phyloP scores from a whole-genome alignment of 768 basidiomycete genomes.

The Pleurotus eryngii region DNA sequence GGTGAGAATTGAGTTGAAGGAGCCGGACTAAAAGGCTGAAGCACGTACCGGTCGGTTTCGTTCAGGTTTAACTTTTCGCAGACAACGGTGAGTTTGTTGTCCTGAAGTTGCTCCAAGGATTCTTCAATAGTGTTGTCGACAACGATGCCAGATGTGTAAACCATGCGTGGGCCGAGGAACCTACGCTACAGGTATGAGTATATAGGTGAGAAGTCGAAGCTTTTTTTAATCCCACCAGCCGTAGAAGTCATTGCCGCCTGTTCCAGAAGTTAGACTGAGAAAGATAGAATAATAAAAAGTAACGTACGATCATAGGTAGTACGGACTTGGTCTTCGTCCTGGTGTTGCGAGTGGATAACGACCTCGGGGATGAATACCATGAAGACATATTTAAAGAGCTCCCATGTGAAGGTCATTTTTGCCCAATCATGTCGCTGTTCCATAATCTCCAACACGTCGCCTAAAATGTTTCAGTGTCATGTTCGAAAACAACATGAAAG shows the following conservation, averaged over 20 bases:
- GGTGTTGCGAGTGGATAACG: slow-evolving; percentile 81
- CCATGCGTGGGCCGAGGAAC: slow-evolving; percentile 95
- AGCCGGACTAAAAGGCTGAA: slow-evolving; percentile 18
- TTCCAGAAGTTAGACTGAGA: background rate
- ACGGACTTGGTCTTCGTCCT: slow-evolving; percentile 95
- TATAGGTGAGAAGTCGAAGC: background rate
- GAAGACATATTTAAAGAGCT: slow-evolving; percentile 94
- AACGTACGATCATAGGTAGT: slow-evolving; percentile 89
- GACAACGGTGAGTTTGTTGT: slow-evolving; percentile 95
- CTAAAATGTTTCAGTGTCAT: slow-evolving; percentile 33
- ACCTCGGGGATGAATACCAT: slow-evolving; percentile 89
- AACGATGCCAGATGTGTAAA: slow-evolving; percentile 95
- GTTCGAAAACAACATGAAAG: slow-evolving; percentile 5
- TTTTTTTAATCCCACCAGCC: slow-evolving; percentile 51
- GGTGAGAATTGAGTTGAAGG: slow-evolving; percentile 2
- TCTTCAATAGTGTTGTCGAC: slow-evolving; percentile 66
- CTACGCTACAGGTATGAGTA: slow-evolving; percentile 28
- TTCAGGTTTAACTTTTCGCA: slow-evolving; percentile 92
- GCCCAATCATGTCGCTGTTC: slow-evolving; percentile 97
- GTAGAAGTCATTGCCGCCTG: slow-evolving; percentile 95
- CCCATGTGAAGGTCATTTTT: slow-evolving; percentile 83
- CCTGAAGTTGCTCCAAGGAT: slow-evolving; percentile 91
- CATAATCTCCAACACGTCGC: slow-evolving; percentile 89
- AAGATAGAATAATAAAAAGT: background rate
- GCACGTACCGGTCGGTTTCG: slow-evolving; percentile 63